phyloP scores from a whole-genome alignment of 1,284 basidiomycete genomes.

The Trametes versicolor region DNA sequence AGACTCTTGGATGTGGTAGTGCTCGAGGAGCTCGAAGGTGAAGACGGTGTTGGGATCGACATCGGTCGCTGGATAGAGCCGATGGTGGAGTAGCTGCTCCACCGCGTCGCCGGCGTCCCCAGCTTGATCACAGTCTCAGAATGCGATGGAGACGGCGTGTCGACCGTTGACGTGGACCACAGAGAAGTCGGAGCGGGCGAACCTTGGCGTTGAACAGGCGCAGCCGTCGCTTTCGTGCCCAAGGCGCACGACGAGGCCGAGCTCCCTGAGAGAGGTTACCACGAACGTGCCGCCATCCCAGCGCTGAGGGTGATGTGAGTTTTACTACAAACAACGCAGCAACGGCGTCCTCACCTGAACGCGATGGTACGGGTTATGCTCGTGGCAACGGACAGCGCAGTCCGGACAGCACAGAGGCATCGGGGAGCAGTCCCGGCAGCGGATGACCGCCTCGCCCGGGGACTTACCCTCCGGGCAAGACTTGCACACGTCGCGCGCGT shows the following conservation, averaged over 20 bases:
- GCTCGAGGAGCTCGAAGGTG: slow-evolving; percentile 27
- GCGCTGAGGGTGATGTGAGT: not conserved
- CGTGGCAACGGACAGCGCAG: not conserved
- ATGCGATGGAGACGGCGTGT: not conserved
- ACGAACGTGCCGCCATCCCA: not conserved
- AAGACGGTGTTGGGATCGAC: slow-evolving; percentile 25
- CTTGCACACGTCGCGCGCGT: not conserved
- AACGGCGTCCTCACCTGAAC: not conserved
- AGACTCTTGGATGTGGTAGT: slow-evolving; percentile 24
- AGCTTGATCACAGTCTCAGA: not conserved
- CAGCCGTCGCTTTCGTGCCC: not conserved
- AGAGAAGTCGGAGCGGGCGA: not conserved
- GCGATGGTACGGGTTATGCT: not conserved
- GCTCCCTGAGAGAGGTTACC: not conserved
- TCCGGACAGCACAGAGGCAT: not conserved
- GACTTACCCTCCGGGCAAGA: not conserved
- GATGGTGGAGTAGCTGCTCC: slow-evolving; percentile 11
- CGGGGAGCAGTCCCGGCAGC: not conserved
- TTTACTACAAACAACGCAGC: not conserved
- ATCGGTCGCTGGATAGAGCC: slow-evolving; percentile 30
- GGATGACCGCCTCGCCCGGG: not conserved
- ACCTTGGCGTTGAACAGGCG: not conserved
- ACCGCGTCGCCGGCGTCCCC: not conserved
- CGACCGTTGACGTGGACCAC: not conserved
- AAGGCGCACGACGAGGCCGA: not conserved